These are phyloP conservation scores for Agrocybe pediades DNA, from an alignment of 768 basidiomycete species.

Conservation along the genomic window DNA sequence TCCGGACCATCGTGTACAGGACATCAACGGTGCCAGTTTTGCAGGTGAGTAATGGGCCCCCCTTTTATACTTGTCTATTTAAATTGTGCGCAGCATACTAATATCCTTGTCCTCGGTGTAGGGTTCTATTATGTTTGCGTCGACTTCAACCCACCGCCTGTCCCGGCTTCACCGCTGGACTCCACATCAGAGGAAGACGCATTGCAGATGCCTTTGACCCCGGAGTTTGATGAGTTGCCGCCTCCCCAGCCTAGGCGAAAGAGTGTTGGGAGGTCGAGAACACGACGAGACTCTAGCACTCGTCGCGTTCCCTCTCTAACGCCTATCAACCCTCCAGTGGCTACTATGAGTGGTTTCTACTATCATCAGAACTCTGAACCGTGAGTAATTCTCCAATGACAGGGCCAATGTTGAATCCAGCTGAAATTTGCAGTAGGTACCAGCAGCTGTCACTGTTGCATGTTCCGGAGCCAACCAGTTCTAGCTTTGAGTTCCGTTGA, in stretches of 20 bases:
- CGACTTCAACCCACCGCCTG: constrained; percentile 76
- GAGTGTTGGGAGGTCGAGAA: constrained; percentile 26
- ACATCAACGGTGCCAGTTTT: constrained; percentile 94
- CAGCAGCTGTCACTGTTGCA: constrained; percentile 86
- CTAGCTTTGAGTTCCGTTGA: constrained; percentile 86
- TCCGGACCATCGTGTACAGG: constrained; percentile 91
- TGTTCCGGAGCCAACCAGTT: constrained; percentile 69
- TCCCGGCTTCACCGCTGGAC: constrained; percentile 29
- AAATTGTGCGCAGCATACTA: constrained; percentile 4
- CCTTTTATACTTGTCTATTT: constrained; percentile 1
- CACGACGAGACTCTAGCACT: constrained; percentile 49
- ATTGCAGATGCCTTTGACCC: constrained; percentile 34
- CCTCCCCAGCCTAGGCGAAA: constrained; percentile 32
- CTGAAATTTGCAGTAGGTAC: constrained; percentile 52
- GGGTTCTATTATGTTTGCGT: constrained; percentile 97
- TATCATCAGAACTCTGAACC: constrained; percentile 93
- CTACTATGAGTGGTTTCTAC: constrained; percentile 89
- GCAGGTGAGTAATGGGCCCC: constrained; percentile 77
- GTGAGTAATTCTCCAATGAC: constrained; percentile 50
- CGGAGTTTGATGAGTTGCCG: constrained; percentile 14
- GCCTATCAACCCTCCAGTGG: constrained; percentile 52
- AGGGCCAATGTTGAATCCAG: constrained; percentile 5
- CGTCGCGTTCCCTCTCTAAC: constrained; percentile 52
- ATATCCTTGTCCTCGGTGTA: constrained; percentile 28
- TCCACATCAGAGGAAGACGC: constrained; percentile 8